Evolutionary conservation across 2,329 filamentous ascomycete species (phyloP).

Genomic region (Phyllosticta citribraziliensis): DNA sequence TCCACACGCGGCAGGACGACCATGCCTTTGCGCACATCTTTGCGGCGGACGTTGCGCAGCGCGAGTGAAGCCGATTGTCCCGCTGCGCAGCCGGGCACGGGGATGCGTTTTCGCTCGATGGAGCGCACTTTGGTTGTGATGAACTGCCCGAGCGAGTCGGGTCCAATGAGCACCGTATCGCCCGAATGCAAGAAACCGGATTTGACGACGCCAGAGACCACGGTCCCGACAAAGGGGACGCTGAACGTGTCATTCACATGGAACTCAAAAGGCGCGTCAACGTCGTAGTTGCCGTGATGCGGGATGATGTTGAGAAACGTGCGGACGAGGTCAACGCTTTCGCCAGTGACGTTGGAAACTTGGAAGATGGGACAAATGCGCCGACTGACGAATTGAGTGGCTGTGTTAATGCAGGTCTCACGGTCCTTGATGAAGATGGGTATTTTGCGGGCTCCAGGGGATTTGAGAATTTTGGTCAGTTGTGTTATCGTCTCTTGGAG

Average conservation of each 20-base stretch:
- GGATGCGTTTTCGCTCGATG: slow-evolving; percentile 89
- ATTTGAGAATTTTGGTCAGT: slow-evolving; percentile 86
- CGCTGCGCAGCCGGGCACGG: slow-evolving; percentile 76
- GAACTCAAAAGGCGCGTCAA: slow-evolving; percentile 83
- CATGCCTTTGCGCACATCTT: slow-evolving; percentile 96
- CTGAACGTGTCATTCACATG: slow-evolving; percentile 97
- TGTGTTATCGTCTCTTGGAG: slow-evolving; percentile 87
- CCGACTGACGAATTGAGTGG: slow-evolving; percentile 89
- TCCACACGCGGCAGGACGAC: slow-evolving; percentile 83
- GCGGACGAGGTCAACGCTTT: slow-evolving; percentile 81
- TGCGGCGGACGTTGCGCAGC: slow-evolving; percentile 73
- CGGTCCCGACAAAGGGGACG: slow-evolving; percentile 91
- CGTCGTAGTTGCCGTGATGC: slow-evolving; percentile 86
- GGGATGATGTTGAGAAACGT: slow-evolving; percentile 92
- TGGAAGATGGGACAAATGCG: slow-evolving; percentile 96
- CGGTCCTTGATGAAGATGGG: slow-evolving; percentile 89
- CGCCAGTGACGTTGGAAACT: slow-evolving; percentile 92
- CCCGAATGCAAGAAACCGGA: slow-evolving; percentile 73
- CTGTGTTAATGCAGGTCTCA: slow-evolving; percentile 89
- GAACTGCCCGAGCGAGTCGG: slow-evolving; percentile 85
- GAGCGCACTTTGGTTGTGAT: slow-evolving; percentile 76
- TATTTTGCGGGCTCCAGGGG: slow-evolving; percentile 86
- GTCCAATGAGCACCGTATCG: slow-evolving; percentile 81
- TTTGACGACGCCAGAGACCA: slow-evolving; percentile 90
- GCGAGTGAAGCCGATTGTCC: slow-evolving; percentile 92